phyloP scores from a whole-genome alignment of 106 monocot species.

The Dendrobium catenatum region DNA sequence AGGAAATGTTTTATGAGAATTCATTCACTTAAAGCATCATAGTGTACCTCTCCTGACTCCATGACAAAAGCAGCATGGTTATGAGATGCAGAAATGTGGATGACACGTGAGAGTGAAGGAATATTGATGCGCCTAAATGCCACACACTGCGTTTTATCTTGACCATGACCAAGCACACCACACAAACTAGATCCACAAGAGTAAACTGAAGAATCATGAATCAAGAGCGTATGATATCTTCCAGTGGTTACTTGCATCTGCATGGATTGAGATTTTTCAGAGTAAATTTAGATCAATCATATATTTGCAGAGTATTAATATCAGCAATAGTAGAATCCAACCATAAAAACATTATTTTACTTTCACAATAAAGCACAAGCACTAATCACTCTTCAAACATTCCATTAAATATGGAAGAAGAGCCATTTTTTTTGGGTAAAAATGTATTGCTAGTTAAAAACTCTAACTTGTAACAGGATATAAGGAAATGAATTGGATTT shows the following conservation, averaged over 20 bases:
- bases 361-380: neutral
- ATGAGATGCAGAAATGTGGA: slow-evolving; percentile 78
- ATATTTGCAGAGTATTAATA: neutral
- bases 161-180: slow-evolving; percentile 98
- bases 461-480: neutral
- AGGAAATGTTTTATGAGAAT: slow-evolving; percentile 6
- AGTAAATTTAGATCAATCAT: neutral
- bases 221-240: slow-evolving; percentile 84
- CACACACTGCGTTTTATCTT: slow-evolving; percentile 72
- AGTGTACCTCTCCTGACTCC: slow-evolving; percentile 91
- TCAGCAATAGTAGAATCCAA: neutral
- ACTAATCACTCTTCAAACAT: neutral
- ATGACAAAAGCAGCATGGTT: slow-evolving; percentile 96
- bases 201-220: slow-evolving; percentile 72
- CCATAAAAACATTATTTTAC: neutral
- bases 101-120: slow-evolving; percentile 56
- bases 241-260: slow-evolving; percentile 95
- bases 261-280: slow-evolving; percentile 6
- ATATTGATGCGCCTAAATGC: slow-evolving; percentile 68
- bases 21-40: neutral
- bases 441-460: neutral
- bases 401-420: neutral
- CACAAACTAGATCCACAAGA: slow-evolving; percentile 98
- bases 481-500: neutral
- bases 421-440: neutral